Base-by-base conservation (phyloP, 2,329 filamentous ascomycete genomes). In the Malbranchea zuffiana region DNA sequence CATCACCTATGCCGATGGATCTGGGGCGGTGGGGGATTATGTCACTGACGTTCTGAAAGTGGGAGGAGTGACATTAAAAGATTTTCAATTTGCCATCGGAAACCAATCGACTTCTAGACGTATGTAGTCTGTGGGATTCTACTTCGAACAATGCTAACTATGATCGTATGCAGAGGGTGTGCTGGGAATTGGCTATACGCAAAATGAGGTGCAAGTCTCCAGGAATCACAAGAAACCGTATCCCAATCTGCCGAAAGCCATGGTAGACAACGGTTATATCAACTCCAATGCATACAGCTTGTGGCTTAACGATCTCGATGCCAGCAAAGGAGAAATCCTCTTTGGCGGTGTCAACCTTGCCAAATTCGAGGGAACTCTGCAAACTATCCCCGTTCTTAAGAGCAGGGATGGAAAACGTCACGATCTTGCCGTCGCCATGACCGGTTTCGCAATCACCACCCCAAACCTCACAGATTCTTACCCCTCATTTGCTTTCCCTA, bases 1-100 rank as follows among this genome's bases (percentile, higher is more conserved):
- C 61, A 93, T 94, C 45, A 77, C 78, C 1, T 94, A 94, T 47
- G 80, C 82, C 26, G 86, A 94, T 59, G 82, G 82, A 30, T 82
- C 82, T 0, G 75, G 77, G 4, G 82, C 85, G 0, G 56, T 63
- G 1, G 86, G 87, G 21, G 82, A 90, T 58, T 94, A 93, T 55
- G 82, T 75, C 2, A 77, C 72, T 3, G 87, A 95, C 52, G 80
- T 69, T 0, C 62, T 93, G 40, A 63, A 42, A 3, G 52, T 80
- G 30, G 72, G 69, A 16, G 67, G 63, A 16, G 53, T 63, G 7
- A 63, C 54, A 0, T 45, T 79, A 20, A 49, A 63, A 2, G 54
- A 63, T 29, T 65, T 78, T 45, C 71, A 77, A 47, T 75, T 79
- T 45, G 74, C 73, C 19, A 62, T 78, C 42, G 75, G 74, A 4